Conservation (phyloP, 1,284 basidiomycete genomes). For the Cutaneotrichosporon dermatis region DNA sequence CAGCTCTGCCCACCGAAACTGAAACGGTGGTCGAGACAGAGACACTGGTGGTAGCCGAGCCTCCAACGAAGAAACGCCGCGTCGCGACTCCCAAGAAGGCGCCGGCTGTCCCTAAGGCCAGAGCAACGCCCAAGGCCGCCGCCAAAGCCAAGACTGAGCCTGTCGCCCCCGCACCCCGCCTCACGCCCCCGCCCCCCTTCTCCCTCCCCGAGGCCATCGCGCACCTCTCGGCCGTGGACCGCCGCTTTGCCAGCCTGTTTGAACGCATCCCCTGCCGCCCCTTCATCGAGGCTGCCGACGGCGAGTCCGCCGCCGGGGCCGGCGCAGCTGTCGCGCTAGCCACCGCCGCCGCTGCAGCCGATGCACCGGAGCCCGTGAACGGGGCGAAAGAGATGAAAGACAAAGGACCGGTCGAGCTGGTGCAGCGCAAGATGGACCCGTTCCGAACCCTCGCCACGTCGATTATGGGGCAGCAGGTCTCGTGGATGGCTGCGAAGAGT, state of each 20-base stretch:
- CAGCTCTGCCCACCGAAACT: not conserved
- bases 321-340: not conserved
- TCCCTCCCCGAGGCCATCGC: slow-evolving; percentile 65
- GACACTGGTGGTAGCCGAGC: not conserved
- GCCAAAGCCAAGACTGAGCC: not conserved
- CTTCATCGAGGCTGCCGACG: slow-evolving; percentile 16
- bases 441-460: slow-evolving; percentile 61
- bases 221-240: slow-evolving; percentile 65
- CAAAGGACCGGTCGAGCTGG: not conserved
- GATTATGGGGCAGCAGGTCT: slow-evolving; percentile 84
- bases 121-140: too few relatives aligned
- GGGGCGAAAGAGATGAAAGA: not conserved
- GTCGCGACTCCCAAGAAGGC: not conserved
- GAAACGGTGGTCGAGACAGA: not conserved
- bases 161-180: not conserved
- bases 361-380: too few relatives aligned
- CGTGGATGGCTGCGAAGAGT: slow-evolving; percentile 79
- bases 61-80: not conserved
- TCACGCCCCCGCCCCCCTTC: slow-evolving; percentile 51
- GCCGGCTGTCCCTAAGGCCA: not conserved
- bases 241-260: slow-evolving; percentile 68
- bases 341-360: not conserved
- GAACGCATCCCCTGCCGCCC: slow-evolving; percentile 33
- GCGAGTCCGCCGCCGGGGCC: not conserved
- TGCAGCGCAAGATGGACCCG: slow-evolving; percentile 30